Conservation (phyloP, 202 grass and related monocot species). For the Eragrostis tef region DNA sequence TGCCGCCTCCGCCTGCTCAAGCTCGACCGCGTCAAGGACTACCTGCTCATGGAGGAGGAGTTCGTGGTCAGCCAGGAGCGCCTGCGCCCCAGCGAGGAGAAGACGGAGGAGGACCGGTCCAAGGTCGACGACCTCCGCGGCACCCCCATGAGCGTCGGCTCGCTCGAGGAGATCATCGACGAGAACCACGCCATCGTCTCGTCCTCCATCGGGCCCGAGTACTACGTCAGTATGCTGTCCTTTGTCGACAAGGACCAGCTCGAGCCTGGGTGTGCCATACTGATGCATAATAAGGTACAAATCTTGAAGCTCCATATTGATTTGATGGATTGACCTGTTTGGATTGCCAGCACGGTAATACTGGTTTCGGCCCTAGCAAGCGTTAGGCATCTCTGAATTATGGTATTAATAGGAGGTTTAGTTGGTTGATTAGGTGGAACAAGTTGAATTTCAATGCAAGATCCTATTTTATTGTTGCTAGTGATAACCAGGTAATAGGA, state of each 20-base stretch:
- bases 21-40: constrained; percentile 96
- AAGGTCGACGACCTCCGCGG: constrained; percentile 96
- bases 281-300: constrained; percentile 92
- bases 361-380: constrained; percentile 10
- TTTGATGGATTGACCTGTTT: not conserved
- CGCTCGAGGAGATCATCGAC: constrained; percentile 95
- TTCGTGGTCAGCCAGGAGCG: constrained; percentile 94
- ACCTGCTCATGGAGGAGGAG: constrained; percentile 97
- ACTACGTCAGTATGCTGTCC: too few relatives aligned
- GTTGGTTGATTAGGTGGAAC: not conserved
- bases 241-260: constrained; percentile 99
- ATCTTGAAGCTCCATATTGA: not conserved
- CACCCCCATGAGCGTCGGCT: constrained; percentile 96
- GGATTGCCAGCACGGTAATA: not conserved
- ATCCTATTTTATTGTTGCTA: constrained; percentile 15
- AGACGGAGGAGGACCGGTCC: constrained; percentile 94
- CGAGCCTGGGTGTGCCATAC: constrained; percentile 83
- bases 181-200: constrained; percentile 90
- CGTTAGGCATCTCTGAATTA: constrained; percentile 16
- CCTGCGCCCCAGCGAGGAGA: constrained; percentile 91
- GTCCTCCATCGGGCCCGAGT: constrained; percentile 77
- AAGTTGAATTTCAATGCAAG: not conserved
- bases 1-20: constrained; percentile 96
- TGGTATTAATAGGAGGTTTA: too few relatives aligned
- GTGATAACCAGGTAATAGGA: not conserved